Evolutionary conservation across 305 asterid species (phyloP), one percentile per base, ranked within the genome.

Genomic region (Fraxinus latifolia): DNA sequence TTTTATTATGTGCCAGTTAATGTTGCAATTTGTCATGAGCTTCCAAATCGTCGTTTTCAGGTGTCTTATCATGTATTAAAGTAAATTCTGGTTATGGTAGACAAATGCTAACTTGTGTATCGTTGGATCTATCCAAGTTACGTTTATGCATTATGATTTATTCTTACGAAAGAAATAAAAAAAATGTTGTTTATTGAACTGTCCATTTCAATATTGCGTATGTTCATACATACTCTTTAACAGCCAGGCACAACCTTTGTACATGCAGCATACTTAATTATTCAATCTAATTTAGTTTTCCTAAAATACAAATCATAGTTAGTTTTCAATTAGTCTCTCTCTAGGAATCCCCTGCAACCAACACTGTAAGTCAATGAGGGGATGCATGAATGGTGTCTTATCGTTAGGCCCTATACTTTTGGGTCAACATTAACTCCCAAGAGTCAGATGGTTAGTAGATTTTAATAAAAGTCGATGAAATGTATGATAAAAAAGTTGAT

Each of bases 101-200:
- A 74, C 81, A 72, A 77, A 29, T 68, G 74, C 62, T 73, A 39
- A 83, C 83, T 76, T 60, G 21, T 74, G 79, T 80, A 65, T 75
- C 55, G 55, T 86, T 82, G 81, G 78, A 72, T 80, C 21, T 68
- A 17, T 68, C 34, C 23, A 68, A 14, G 19, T 4, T 14, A 70
- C 9, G 23, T 70, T 17, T 29, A 29, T 4, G 75, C 9, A 14
- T 12, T 70, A 5, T 58, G 67, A 58, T 58, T 58, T 58, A 19
- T 1, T 58, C 27, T 21, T 58, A 17, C 27, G 27, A 17, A 58
- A 58, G 29, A 58, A 58, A 58, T 17, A 2, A 2, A 58, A 55
- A 55, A 19, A 58, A 50, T 55, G 9, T 17, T 55, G 27, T 55
- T 55, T 17, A 17, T 55, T 17, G 25, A n/a, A 19, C 27, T 55